Percentiles rank a stretch among this genome's conserved stretches.
Evolutionary conservation across 1,139 yeast genomes (phyloP).

Genomic region (Meyerozyma sp.): DNA sequence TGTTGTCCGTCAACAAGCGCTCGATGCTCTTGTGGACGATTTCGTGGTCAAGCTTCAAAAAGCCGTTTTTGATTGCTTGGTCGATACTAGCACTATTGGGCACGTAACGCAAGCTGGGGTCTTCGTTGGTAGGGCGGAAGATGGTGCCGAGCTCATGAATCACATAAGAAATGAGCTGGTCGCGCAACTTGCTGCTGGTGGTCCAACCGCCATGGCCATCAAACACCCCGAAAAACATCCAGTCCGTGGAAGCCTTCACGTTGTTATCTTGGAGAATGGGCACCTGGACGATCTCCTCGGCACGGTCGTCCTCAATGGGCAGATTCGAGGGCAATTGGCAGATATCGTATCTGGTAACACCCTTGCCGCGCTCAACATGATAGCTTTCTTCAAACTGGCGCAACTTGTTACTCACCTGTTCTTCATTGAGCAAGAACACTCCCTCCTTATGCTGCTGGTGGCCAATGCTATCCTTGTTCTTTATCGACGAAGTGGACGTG

Average conservation of each 20-base stretch:
- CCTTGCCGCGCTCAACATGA: constrained; percentile 75
- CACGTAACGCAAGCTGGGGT: constrained; percentile 44
- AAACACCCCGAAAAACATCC: constrained; percentile 93
- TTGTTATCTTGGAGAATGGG: constrained; percentile 58
- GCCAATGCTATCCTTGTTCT: constrained; percentile 34
- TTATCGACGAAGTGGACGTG: constrained; percentile 41
- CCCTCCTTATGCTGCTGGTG: constrained; percentile 43
- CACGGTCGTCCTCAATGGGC: constrained; percentile 92
- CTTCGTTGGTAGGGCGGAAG: constrained; percentile 50
- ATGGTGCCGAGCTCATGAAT: constrained; percentile 70
- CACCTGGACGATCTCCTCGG: constrained; percentile 81
- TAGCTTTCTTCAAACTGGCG: constrained; percentile 79
- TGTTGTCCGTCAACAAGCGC: constrained; percentile 58
- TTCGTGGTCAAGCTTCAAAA: constrained; percentile 77
- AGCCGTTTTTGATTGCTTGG: constrained; percentile 76
- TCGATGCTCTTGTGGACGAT: constrained; percentile 75
- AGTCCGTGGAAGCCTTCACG: constrained; percentile 60
- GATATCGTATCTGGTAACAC: constrained; percentile 88
- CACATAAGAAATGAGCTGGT: constrained; percentile 69
- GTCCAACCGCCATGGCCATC: constrained; percentile 99
- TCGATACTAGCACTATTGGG: constrained; percentile 70
- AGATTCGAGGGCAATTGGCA: constrained; percentile 87
- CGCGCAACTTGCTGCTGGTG: constrained; percentile 79
- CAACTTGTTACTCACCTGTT: constrained; percentile 65
- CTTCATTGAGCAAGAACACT: constrained; percentile 53